Percentiles rank a stretch among this genome's conserved stretches.
Evolutionary conservation across 441 rosid species (phyloP).

Genomic region (Populus trichocarpa): DNA sequence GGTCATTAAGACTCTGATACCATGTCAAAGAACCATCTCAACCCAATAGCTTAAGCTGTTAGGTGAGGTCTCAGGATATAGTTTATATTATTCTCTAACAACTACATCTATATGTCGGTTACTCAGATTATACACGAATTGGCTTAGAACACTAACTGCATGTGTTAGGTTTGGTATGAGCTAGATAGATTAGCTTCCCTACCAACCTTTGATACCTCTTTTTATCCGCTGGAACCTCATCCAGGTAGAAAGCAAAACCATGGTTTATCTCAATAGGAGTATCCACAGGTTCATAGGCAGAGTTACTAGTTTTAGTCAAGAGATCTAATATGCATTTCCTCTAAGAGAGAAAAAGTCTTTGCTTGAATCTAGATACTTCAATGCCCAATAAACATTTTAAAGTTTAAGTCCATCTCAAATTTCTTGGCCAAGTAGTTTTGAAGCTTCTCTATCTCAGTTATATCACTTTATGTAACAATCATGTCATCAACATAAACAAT

Average conservation of each 20-base stretch:
- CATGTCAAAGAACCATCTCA: too few relatives aligned
- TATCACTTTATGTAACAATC: neutral
- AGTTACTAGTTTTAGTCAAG: neutral
- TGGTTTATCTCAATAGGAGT: conserved; percentile 5
- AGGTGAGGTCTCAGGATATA: too few relatives aligned
- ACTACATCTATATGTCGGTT: too few relatives aligned
- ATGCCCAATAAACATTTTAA: neutral
- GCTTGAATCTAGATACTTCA: neutral
- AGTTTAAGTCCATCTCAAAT: neutral
- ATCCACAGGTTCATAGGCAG: neutral
- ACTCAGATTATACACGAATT: neutral
- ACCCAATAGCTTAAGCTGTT: too few relatives aligned
- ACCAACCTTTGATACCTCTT: neutral
- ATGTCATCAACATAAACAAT: neutral
- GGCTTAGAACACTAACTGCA: neutral
- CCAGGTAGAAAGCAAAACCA: neutral
- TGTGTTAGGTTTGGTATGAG: neutral
- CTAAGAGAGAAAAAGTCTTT: neutral
- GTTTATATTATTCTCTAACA: too few relatives aligned
- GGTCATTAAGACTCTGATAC: too few relatives aligned
- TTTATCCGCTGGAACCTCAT: neutral
- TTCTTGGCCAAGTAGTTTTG: neutral
- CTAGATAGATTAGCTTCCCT: neutral
- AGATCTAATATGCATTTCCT: neutral
- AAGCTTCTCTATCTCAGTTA: conserved; percentile 2